Base-by-base conservation (phyloP, 768 basidiomycete species). In the Boletus speciosus region DNA sequence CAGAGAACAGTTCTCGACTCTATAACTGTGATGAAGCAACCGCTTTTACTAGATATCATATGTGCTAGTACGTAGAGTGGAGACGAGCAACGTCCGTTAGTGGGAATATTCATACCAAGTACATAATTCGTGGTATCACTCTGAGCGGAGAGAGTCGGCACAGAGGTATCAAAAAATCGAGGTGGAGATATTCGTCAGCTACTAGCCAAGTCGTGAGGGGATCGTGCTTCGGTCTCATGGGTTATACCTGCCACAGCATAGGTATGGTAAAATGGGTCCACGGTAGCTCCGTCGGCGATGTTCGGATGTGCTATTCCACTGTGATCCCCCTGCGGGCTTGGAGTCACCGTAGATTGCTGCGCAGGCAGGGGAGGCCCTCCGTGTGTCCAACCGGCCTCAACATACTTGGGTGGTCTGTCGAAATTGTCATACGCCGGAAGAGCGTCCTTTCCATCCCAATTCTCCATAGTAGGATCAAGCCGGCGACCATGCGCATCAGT, bases 401-500 rank as follows among this genome's bases (percentile, higher is more conserved):
- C 36, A 58, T 81, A 81, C 50, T 74, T 77, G 27, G 80, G 80
- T 27, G 79, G 80, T 10, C 77, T 70, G 31, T 78, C 79, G 12
- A 63, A 46, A 14, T 57, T 64, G 41, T 80, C 75, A 43, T 81
- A 81, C 5, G 78, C 77, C 8, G 80, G 80, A 25, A 81, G 71
- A 0, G 61, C 53, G 32, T 81, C 80, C 56, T 80, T 81, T 54
- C 77, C 75, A 0, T 66, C 63, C 51, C 68, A 55, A 11, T 61
- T 61, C 16, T 71, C 73, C 47, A 71, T 72, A 37, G 72, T 63
- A 1, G 56, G 50, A 8, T 61, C 64, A 8, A 64, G 40, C 21
- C 78, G 65, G 45, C 80, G 73, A 15, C 80, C 80, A 9, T 57
- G 59, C 16, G 61, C 67, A 56, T 79, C 79, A 0, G 66, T 69